These are phyloP conservation scores for Paecilomyces variotii DNA, from an alignment of 2,329 filamentous ascomycete species.

Conservation along the genomic window DNA sequence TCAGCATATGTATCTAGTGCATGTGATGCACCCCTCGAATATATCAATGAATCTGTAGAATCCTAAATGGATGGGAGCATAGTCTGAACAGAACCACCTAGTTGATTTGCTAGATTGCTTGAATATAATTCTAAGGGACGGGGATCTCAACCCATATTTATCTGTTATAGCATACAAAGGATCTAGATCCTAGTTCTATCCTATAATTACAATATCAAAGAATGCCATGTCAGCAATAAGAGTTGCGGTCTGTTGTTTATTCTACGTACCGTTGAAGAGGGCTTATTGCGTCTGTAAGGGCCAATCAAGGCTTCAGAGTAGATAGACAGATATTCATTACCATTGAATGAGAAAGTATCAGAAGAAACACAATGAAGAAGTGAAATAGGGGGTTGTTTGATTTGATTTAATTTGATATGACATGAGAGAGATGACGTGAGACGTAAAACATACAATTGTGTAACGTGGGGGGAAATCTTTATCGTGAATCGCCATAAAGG, in stretches of 20 bases:
- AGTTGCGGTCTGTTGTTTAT: no score
- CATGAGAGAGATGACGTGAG: not conserved
- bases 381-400: not conserved
- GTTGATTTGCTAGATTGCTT: no score
- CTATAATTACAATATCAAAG: no score
- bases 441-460: not conserved
- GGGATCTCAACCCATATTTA: no score
- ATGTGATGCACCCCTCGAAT: not conserved
- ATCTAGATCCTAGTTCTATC: no score
- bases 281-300: not conserved
- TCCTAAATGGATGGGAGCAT: not conserved
- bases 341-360: not conserved
- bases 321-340: not conserved
- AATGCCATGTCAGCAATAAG: no score
- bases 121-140: no score
- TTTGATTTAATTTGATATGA: not conserved
- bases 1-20: not conserved
- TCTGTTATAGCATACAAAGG: no score
- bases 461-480: not conserved
- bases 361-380: not conserved
- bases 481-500: not conserved
- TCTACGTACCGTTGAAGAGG: not conserved
- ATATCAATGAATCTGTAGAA: not conserved
- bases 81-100: not conserved
- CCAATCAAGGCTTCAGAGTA: not conserved